Percentiles rank a stretch among this genome's conserved stretches.
phyloP scores from a whole-genome alignment of 768 basidiomycete genomes.

The Daedaleopsis nitida region DNA sequence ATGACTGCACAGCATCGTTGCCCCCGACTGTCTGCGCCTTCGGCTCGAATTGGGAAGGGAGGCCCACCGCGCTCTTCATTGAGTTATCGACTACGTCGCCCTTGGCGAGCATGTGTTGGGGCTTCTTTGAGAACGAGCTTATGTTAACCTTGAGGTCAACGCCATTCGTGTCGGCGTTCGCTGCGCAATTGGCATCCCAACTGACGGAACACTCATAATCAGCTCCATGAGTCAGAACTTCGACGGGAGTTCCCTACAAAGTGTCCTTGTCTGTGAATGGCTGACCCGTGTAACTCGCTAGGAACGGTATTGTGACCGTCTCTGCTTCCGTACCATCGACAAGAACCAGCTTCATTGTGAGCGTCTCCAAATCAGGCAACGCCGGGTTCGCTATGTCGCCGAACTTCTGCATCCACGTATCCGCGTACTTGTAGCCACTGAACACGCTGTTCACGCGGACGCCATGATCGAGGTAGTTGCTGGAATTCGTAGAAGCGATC shows the following conservation, averaged over 20 bases:
- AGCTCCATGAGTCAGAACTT: background rate
- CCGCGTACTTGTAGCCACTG: slow-evolving; percentile 49
- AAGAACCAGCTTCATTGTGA: slow-evolving; percentile 50
- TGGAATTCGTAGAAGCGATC: slow-evolving; percentile 57
- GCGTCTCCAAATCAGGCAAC: slow-evolving; percentile 46
- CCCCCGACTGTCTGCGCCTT: slow-evolving; percentile 46
- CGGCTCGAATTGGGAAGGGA: slow-evolving; percentile 52
- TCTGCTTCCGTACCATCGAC: slow-evolving; percentile 49
- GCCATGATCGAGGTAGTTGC: slow-evolving; percentile 65
- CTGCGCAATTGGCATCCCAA: slow-evolving; percentile 63
- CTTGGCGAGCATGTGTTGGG: slow-evolving; percentile 32
- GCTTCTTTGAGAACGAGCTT: background rate
- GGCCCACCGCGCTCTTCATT: slow-evolving; percentile 40
- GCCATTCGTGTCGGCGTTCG: slow-evolving; percentile 51
- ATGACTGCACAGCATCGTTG: slow-evolving; percentile 55
- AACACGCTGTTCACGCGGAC: slow-evolving; percentile 65
- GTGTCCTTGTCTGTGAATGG: slow-evolving; percentile 53
- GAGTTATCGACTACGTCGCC: slow-evolving; percentile 40
- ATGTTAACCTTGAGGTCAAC: slow-evolving; percentile 36
- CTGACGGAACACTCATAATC: slow-evolving; percentile 31
- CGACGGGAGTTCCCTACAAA: slow-evolving; percentile 43
- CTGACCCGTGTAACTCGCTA: slow-evolving; percentile 47
- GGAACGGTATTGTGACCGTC: slow-evolving; percentile 53
- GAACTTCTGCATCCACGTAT: slow-evolving; percentile 47
- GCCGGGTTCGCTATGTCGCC: slow-evolving; percentile 57